Evolutionary conservation across 192 early-diverging fungal species (phyloP), one percentile per base, ranked within the genome.

Genomic region (Pilobolus umbonatus): DNA sequence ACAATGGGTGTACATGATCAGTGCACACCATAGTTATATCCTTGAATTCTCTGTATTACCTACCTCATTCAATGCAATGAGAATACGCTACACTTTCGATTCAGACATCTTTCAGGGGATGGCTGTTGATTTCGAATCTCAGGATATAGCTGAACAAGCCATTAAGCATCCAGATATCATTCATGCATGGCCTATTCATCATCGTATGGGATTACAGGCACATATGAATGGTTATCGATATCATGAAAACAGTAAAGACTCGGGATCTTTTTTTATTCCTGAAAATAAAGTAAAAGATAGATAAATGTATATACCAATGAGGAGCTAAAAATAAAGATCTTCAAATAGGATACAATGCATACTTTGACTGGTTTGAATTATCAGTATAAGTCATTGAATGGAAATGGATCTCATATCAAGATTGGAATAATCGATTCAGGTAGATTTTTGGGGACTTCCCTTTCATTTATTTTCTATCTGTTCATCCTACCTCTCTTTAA

Each of bases 401-500:
- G 77, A 36, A 72, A 65, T 34, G 87, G 87, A 2, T 74, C 68
- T 57, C 84, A 82, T 15, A 61, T 89, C 44, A 80, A 79, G 38
- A 71, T 89, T 43, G 85, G 83, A 50, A 64, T 89, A 50, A 67
- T 87, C n/a, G 87, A 89, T 68, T 77, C 74, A 14, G 85, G 86
- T 60, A 60, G 47, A 44, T n/a, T 38, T 24, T 19, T 43, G 28
- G 22, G 29, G 22, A 14, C n/a, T 22, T 49, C 15, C 28, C 7
- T 49, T 45, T 6, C 44, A 12, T 3, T 29, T 44, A 26, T 21
- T 49, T 11, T 42, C 25, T 38, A 24, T 56, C 3, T 36, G n/a
- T 31, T 36, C 15, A 22, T 44, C n/a, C 19, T 55, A 38, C 11
- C 28, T 11, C 17, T 40, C 34, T 19, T 8, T 45, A 26, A 64